Conservation (phyloP, 208 protist genomes). For the Trypanosoma lewisi region DNA sequence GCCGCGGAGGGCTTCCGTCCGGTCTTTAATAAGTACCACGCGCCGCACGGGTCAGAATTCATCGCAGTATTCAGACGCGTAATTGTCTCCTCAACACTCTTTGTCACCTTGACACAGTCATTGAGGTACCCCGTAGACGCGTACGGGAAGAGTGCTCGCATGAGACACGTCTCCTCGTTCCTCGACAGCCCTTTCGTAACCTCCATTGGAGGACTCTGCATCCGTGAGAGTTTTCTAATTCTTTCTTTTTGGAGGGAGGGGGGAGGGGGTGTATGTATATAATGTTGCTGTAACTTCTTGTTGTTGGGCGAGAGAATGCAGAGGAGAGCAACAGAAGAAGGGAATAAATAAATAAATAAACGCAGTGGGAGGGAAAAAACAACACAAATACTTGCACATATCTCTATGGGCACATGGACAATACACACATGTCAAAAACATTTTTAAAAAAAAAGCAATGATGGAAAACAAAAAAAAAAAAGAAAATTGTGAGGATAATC, state of each 20-base stretch:
- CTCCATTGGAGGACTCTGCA: background rate
- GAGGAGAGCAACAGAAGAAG: background rate
- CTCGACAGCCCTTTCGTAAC: background rate
- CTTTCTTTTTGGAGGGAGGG: background rate
- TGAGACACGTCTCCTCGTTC: slow-evolving; percentile 34
- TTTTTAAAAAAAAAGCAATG: too few relatives aligned
- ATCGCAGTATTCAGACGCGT: slow-evolving; percentile 37
- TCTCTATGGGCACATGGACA: background rate
- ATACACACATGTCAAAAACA: too few relatives aligned
- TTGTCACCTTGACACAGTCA: slow-evolving; percentile 22
- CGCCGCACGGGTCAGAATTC: slow-evolving; percentile 52
- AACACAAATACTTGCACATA: background rate
- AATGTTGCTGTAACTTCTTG: too few relatives aligned
- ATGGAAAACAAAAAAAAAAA: background rate
- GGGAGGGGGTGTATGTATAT: too few relatives aligned
- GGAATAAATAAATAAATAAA: background rate
- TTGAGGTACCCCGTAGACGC: slow-evolving; percentile 32
- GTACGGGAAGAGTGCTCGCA: slow-evolving; percentile 76
- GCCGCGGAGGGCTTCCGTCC: background rate
- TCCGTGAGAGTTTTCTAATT: background rate
- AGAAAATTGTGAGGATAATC: background rate
- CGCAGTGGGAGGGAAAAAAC: background rate
- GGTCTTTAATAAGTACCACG: slow-evolving; percentile 26
- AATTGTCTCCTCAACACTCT: slow-evolving; percentile 44
- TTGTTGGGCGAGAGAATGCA: background rate